Percentiles rank a stretch among this genome's conserved stretches.
phyloP scores from a whole-genome alignment of 208 protist species.

The Trichomonas vaginalis region DNA sequence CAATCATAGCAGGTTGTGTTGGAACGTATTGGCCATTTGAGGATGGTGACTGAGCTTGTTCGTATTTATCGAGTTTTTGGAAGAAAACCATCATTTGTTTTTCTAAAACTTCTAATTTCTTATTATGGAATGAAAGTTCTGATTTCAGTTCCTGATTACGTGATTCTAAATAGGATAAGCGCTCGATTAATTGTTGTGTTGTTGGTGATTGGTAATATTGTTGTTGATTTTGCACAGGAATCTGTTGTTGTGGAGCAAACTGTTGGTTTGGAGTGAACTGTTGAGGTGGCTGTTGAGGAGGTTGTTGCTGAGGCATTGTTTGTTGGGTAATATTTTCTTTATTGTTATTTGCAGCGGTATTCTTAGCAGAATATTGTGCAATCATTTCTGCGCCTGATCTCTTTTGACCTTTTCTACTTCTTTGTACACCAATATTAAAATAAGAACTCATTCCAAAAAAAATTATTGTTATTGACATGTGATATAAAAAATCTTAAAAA shows the following conservation, averaged over 20 bases:
- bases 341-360: no score
- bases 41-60: neutral
- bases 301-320: no score
- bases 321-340: no score
- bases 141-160: neutral
- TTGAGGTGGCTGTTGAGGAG: neutral
- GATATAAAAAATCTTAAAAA: no score
- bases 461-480: no score
- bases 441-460: no score
- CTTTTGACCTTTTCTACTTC: no score
- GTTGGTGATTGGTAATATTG: neutral
- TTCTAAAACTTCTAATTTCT: neutral
- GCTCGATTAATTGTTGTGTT: neutral
- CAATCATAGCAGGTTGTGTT: neutral
- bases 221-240: neutral
- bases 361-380: no score
- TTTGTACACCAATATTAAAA: no score
- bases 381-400: no score
- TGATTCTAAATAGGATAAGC: neutral
- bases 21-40: neutral
- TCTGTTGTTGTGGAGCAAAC: neutral
- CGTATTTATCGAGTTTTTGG: neutral
- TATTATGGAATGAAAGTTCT: neutral
- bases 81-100: neutral
- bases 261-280: neutral